These are phyloP conservation scores for Ceratocystis huliohia DNA, from an alignment of 2,329 filamentous ascomycete genomes.

Conservation along the genomic window DNA sequence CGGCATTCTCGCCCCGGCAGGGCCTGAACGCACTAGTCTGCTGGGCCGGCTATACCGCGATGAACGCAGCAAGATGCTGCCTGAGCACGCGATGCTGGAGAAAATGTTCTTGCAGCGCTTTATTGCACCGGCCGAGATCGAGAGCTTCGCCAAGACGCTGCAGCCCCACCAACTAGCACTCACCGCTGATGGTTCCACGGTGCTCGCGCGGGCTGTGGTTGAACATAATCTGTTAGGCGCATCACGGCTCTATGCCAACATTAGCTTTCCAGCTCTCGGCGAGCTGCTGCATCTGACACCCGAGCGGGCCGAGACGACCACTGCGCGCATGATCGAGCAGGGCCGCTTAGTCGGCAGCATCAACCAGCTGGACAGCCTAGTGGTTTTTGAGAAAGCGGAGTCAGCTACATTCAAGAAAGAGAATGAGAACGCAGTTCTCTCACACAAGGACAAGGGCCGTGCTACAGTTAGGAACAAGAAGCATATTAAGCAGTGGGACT, in stretches of 20 bases:
- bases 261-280: constrained; percentile 62
- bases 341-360: constrained; percentile 77
- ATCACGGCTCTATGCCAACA: constrained; percentile 67
- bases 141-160: constrained; percentile 68
- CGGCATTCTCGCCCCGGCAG: constrained; percentile 82
- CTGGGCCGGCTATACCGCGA: constrained; percentile 86
- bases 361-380: constrained; percentile 80
- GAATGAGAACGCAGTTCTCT: constrained; percentile 31
- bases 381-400: constrained; percentile 71
- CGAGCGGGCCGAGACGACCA: constrained; percentile 78
- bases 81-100: constrained; percentile 79
- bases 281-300: constrained; percentile 63
- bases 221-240: constrained; percentile 90
- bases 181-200: constrained; percentile 82
- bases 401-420: constrained; percentile 28
- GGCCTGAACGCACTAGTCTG: constrained; percentile 66
- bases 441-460: constrained; percentile 53
- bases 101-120: constrained; percentile 95
- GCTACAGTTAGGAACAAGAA: constrained; percentile 51
- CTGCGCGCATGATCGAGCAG: constrained; percentile 91
- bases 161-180: constrained; percentile 80
- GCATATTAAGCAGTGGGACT: constrained; percentile 76
- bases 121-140: constrained; percentile 67
- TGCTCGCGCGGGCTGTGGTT: constrained; percentile 82
- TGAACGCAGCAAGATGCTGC: constrained; percentile 61